Evolutionary conservation across 352 stramenopile genomes (phyloP).

Genomic region (Phytopythium boreale): DNA sequence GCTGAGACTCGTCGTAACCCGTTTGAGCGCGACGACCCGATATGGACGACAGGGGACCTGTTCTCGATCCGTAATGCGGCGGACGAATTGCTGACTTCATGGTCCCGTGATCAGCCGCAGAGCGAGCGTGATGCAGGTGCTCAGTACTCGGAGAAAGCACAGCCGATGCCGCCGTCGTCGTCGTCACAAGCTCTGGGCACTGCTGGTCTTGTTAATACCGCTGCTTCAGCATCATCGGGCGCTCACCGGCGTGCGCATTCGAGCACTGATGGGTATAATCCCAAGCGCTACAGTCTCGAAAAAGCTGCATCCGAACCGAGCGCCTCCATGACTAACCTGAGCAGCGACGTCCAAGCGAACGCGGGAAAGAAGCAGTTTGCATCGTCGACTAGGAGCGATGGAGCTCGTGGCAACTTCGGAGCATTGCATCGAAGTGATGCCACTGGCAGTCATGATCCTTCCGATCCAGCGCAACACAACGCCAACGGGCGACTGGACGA

Average conservation of each 20-base stretch:
- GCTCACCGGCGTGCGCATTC: slow-evolving; percentile 9
- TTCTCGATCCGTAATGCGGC: slow-evolving; percentile 39
- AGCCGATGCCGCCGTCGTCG: background rate
- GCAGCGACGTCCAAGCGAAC: background rate
- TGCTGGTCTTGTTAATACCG: background rate
- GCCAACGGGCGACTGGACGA: background rate
- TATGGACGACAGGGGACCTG: slow-evolving; percentile 35
- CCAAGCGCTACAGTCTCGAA: slow-evolving; percentile 33
- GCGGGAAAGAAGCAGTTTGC: background rate
- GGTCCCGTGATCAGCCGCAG: background rate
- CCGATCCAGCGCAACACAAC: background rate
- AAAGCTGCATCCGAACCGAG: slow-evolving; percentile 13
- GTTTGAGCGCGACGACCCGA: slow-evolving; percentile 9
- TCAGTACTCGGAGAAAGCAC: background rate
- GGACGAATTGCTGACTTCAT: slow-evolving; percentile 24
- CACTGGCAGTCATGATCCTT: background rate
- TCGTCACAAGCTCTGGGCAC: background rate
- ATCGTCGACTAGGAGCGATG: background rate
- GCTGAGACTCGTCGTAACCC: background rate
- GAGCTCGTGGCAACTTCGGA: background rate
- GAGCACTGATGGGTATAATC: slow-evolving; percentile 23
- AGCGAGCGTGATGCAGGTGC: background rate
- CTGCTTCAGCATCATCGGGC: background rate
- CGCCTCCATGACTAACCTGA: slow-evolving; percentile 3
- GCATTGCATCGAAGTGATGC: too few relatives aligned